phyloP scores from a whole-genome alignment of 1,284 basidiomycete genomes.

The Trichosporon asahii region DNA sequence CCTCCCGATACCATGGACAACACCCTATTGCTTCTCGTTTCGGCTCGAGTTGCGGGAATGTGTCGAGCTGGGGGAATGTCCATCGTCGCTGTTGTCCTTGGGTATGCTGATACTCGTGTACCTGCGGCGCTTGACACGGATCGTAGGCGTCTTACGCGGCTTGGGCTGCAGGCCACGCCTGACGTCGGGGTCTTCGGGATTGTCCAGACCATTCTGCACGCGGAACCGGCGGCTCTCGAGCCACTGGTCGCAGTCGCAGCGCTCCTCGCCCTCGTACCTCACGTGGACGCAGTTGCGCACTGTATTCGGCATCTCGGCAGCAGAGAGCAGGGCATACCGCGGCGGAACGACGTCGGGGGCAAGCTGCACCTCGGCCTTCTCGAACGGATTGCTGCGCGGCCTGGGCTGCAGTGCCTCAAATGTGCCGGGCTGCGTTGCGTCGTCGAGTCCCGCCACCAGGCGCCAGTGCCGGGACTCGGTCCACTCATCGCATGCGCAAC shows the following conservation, averaged over 20 bases:
- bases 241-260: slow-evolving; percentile 2
- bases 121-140: not conserved
- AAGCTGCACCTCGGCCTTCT: not conserved
- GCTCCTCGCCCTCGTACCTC: not conserved
- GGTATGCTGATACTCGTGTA: not conserved
- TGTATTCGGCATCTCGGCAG: not conserved
- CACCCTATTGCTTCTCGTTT: not conserved
- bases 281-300: not conserved
- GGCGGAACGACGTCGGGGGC: not conserved
- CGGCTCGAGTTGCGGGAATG: not conserved
- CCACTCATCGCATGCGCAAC: slow-evolving; percentile 2
- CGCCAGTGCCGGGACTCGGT: slow-evolving; percentile 3
- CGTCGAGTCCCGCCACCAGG: not conserved
- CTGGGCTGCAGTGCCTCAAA: not conserved
- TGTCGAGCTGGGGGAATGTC: not conserved
- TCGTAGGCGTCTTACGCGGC: not conserved
- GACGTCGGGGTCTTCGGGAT: not conserved
- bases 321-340: not conserved
- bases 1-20: too few relatives aligned
- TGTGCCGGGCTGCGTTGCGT: not conserved
- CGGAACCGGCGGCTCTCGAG: not conserved
- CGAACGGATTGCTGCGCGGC: not conserved
- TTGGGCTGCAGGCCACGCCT: not conserved
- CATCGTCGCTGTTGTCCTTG: not conserved
- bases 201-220: not conserved